Evolutionary conservation across 2,329 filamentous ascomycete species (phyloP).

Genomic region (Ophiognomonia clavigignenti-juglandacearum): DNA sequence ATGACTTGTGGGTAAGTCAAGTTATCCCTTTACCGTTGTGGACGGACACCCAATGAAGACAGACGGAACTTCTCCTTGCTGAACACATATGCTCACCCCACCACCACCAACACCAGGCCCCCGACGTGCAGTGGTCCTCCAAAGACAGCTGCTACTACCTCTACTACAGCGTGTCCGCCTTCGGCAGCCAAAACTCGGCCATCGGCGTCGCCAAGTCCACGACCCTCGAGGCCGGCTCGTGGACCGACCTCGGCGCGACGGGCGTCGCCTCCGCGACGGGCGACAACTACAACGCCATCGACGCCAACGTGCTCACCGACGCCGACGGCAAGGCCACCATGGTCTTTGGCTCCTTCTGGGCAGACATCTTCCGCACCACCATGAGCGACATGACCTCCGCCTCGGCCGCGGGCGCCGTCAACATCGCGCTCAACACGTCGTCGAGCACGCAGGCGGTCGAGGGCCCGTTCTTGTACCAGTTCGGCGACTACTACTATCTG

Average conservation of each 20-base stretch:
- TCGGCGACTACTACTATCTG: constrained; percentile 54
- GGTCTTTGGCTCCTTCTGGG: constrained; percentile 67
- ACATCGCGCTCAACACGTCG: constrained; percentile 50
- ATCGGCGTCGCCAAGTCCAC: constrained; percentile 51
- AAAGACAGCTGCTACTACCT: constrained; percentile 57
- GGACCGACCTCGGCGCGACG: constrained; percentile 54
- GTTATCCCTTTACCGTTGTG: not conserved
- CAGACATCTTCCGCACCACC: constrained; percentile 55
- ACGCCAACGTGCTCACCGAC: constrained; percentile 43
- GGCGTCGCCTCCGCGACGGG: constrained; percentile 41
- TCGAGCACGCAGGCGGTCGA: constrained; percentile 49
- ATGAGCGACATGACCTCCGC: constrained; percentile 33
- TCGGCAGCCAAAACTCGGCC: constrained; percentile 55
- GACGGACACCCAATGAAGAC: too few relatives aligned
- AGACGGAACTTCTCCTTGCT: too few relatives aligned
- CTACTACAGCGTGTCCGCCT: constrained; percentile 61
- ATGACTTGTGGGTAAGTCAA: constrained; percentile 36
- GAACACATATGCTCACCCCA: not conserved
- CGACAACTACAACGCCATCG: constrained; percentile 56
- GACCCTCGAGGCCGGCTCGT: constrained; percentile 47
- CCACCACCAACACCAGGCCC: constrained; percentile 37
- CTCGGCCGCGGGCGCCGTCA: constrained; percentile 21
- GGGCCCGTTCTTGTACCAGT: constrained; percentile 50
- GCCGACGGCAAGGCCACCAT: constrained; percentile 38
- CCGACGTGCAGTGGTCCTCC: constrained; percentile 55